A percentile compares a stretch with the other conserved stretches of the same genome.
phyloP scores from a whole-genome alignment of 1,284 basidiomycete species.

The Porodaedalea pini region DNA sequence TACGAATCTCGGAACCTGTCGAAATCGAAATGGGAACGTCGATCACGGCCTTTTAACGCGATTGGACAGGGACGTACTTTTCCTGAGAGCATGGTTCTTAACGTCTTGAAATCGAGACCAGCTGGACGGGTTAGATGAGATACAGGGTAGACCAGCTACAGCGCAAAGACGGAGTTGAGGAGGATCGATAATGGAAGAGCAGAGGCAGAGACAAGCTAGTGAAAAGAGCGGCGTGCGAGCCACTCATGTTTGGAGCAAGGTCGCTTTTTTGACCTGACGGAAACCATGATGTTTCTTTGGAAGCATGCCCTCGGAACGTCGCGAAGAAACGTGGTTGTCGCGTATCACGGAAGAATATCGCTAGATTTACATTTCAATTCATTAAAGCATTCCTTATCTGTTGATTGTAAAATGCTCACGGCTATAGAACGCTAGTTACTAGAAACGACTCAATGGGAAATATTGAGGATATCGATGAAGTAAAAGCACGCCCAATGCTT shows the following conservation, averaged over 20 bases:
- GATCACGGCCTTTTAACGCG: background rate
- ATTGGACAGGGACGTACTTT: slow-evolving; percentile 1
- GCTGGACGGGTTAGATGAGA: background rate
- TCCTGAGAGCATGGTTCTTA: slow-evolving; percentile 13
- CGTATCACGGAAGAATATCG: background rate
- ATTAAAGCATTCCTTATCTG: background rate
- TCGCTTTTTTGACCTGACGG: slow-evolving; percentile 1
- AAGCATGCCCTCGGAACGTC: slow-evolving; percentile 3
- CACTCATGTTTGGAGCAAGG: slow-evolving; percentile 14
- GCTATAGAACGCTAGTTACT: background rate
- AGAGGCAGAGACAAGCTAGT: background rate
- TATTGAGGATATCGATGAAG: background rate
- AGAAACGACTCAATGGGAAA: background rate
- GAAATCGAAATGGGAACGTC: background rate
- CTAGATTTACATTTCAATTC: background rate
- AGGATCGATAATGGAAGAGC: background rate
- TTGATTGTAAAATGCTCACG: too few species aligned
- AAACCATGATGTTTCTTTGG: slow-evolving; percentile 10
- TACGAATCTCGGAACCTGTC: slow-evolving; percentile 17
- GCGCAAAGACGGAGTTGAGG: background rate
- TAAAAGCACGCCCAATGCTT: background rate
- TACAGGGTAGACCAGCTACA: background rate
- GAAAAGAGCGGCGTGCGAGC: background rate
- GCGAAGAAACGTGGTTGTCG: slow-evolving; percentile 5
- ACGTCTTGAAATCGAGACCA: background rate